A percentile compares a stretch with the other conserved stretches of the same genome.
Evolutionary conservation across 352 stramenopile genomes (phyloP).

Genomic region (Pythium vanterpoolii): DNA sequence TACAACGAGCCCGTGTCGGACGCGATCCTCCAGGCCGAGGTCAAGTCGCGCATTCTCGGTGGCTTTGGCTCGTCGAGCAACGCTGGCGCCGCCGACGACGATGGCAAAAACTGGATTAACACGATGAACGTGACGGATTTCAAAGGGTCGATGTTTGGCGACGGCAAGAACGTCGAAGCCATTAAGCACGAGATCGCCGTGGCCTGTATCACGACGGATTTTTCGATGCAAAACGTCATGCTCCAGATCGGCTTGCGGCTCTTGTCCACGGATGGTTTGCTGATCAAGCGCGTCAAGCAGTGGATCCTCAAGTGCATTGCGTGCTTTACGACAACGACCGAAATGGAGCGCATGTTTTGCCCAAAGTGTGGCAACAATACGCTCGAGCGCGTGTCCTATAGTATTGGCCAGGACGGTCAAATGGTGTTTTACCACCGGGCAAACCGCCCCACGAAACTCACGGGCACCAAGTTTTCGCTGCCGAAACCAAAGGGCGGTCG

Average conservation of each 20-base stretch:
- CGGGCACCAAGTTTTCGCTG: slow-evolving; percentile 97
- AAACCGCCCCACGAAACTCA: slow-evolving; percentile 86
- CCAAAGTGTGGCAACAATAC: slow-evolving; percentile 95
- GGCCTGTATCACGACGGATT: slow-evolving; percentile 87
- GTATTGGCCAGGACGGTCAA: slow-evolving; percentile 90
- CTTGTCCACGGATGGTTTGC: slow-evolving; percentile 78
- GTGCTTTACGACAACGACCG: slow-evolving; percentile 94
- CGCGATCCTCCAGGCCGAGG: slow-evolving; percentile 67
- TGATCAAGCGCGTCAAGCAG: slow-evolving; percentile 87
- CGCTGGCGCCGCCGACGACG: slow-evolving; percentile 68
- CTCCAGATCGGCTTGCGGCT: slow-evolving; percentile 86
- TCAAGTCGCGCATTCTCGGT: slow-evolving; percentile 87
- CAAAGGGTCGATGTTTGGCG: slow-evolving; percentile 68
- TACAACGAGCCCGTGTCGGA: slow-evolving; percentile 38
- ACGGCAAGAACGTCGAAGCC: slow-evolving; percentile 59
- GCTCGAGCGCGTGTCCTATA: slow-evolving; percentile 94
- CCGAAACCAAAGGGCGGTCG: slow-evolving; percentile 92
- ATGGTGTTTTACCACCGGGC: slow-evolving; percentile 84
- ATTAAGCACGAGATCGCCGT: slow-evolving; percentile 51
- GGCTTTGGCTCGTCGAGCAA: slow-evolving; percentile 78
- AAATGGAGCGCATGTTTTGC: slow-evolving; percentile 96
- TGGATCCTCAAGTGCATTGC: slow-evolving; percentile 97
- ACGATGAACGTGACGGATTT: slow-evolving; percentile 61
- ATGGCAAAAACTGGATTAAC: slow-evolving; percentile 89
- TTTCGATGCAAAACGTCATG: slow-evolving; percentile 89